Conservation (phyloP, 2,329 filamentous ascomycete species). For the Elsinoe necatrix region DNA sequence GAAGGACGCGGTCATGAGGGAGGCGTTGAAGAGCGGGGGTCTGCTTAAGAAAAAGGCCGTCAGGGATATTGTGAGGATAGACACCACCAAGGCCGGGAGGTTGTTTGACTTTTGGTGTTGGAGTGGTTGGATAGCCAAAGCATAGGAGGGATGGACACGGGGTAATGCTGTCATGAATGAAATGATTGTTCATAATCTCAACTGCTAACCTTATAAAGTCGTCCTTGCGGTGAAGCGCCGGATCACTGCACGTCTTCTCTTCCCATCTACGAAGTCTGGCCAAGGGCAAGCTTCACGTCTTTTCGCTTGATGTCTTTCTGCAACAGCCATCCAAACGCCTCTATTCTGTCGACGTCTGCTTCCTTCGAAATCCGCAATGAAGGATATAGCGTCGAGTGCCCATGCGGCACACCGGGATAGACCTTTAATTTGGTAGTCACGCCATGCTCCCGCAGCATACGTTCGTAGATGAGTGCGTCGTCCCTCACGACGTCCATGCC, state of each 20-base stretch:
- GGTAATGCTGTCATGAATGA: not conserved
- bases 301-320: conserved; percentile 18
- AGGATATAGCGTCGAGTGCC: conserved; percentile 31
- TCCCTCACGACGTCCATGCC: conserved; percentile 46
- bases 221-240: too few species aligned
- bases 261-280: not conserved
- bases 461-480: conserved; percentile 46
- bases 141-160: conserved; percentile 35
- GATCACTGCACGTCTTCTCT: not conserved
- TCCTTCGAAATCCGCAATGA: conserved; percentile 24
- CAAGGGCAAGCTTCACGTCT: not conserved
- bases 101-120: conserved; percentile 95
- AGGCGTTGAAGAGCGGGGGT: conserved; percentile 82
- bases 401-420: conserved; percentile 38
- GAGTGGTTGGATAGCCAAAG: conserved; percentile 84
- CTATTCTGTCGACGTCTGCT: conserved; percentile 25
- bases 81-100: conserved; percentile 73
- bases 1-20: conserved; percentile 85
- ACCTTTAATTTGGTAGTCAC: conserved; percentile 39
- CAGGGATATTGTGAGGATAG: conserved; percentile 73
- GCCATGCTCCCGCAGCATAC: conserved; percentile 37
- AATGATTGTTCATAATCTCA: not conserved
- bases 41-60: conserved; percentile 89
- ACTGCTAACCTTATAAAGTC: too few species aligned
- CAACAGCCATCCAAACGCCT: conserved; percentile 32